Conservation (phyloP, 345 rosid genomes). For the Alliaria petiolata region DNA sequence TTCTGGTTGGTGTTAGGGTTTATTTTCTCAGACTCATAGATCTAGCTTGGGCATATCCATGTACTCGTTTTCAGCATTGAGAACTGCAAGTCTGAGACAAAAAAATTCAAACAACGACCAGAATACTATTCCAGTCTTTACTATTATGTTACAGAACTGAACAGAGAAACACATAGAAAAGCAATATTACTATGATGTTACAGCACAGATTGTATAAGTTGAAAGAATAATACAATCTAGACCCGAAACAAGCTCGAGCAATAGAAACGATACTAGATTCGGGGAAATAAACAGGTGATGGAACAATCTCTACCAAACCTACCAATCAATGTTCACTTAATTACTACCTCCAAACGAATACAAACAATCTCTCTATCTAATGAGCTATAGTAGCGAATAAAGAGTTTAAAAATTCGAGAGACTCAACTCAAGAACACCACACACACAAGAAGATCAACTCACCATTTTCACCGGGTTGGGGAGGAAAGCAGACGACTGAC, state of each 20-base stretch:
- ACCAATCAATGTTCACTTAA: not conserved
- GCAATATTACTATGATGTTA: no score
- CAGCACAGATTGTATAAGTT: no score
- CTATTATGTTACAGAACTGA: no score
- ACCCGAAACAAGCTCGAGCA: not conserved
- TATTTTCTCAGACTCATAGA: not conserved
- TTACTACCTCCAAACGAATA: not conserved
- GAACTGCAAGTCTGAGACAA: no score
- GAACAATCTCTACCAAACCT: not conserved
- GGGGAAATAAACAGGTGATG: not conserved
- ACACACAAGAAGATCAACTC: not conserved
- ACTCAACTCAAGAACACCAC: not conserved
- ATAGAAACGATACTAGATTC: not conserved
- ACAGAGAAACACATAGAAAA: no score
- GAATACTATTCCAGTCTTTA: no score
- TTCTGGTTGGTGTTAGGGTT: not conserved
- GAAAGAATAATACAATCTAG: not conserved
- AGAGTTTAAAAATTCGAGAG: not conserved
- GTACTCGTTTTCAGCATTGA: no score
- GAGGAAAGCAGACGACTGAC: not conserved
- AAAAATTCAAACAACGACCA: no score
- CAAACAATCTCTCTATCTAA: not conserved
- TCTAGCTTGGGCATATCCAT: not conserved
- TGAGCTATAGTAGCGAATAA: not conserved
- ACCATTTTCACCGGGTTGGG: conserved; percentile 11